Conservation (phyloP, 169 alveolate genomes). For the Neospora caninum region DNA sequence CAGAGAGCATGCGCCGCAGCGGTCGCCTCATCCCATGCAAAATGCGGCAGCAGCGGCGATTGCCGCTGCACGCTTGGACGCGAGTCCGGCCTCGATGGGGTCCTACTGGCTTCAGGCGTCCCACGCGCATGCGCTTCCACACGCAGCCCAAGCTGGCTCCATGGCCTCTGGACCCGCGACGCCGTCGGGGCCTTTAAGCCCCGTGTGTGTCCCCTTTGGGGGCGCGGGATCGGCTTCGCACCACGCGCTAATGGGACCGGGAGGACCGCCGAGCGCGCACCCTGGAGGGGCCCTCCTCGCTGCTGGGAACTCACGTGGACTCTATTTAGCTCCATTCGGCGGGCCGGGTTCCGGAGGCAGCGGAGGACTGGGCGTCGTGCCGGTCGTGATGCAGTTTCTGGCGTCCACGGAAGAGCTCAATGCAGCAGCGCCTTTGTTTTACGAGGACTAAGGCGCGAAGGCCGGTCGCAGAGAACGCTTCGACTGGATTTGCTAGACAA, state of each 20-base stretch:
- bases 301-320: not conserved
- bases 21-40: not conserved
- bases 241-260: conserved; percentile 1
- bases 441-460: conserved; percentile 11
- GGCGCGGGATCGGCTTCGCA: not conserved
- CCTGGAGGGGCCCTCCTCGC: not conserved
- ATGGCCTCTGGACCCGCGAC: not conserved
- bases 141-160: not conserved
- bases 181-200: not conserved
- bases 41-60: not conserved
- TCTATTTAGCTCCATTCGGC: not conserved
- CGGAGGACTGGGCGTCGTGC: not conserved
- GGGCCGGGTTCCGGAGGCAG: conserved; percentile 1
- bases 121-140: not conserved
- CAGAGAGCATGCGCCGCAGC: not conserved
- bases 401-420: conserved; percentile 37
- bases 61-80: not conserved
- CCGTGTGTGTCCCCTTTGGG: not conserved
- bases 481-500: not conserved
- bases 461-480: not conserved
- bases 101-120: not conserved
- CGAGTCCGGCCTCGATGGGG: not conserved
- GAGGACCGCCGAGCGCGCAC: not conserved
- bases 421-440: conserved; percentile 49
- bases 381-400: not conserved